Evolutionary conservation across 768 basidiomycete species (phyloP), one percentile per base, ranked within the genome.

Genomic region (Favolaschia claudopus): DNA sequence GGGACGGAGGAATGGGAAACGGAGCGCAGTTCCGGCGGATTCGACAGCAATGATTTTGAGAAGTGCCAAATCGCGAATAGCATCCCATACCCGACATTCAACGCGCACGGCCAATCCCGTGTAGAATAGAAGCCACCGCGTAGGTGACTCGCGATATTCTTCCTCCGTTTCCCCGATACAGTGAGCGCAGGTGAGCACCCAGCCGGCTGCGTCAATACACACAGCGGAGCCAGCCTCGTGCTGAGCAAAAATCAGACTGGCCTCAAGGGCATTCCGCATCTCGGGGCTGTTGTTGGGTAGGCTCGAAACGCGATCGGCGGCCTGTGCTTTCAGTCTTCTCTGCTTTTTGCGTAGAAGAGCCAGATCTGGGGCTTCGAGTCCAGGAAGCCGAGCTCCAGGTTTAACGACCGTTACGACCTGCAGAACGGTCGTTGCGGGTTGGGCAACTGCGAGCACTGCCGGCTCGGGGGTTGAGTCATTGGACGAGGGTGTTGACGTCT

Each of bases 301-400:
- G 24, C 33, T 44, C 17, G 33, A 33, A 14, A 44, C 33, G 1
- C 33, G 36, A 12, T 10, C 22, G 24, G 22, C 8, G 6, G 53
- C 43, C 10, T 45, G 22, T 1, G 43, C 42, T 5, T 3, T 7
- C 3, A 55, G 43, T 12, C 46, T 55, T 28, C 34, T 32, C 25
- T 55, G 53, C 22, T 55, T 55, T 37, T 44, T 13, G 25, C 53
- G 53, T 27, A 55, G 53, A 20, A 55, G 42, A 15, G 53, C n/a
- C 10, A 55, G 4, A 28, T 55, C 53, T 1, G 53, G 24, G 17
- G 14, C 17, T 10, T 29, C 6, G 12, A 55, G 24, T 12, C 47
- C 39, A 56, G 63, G 48, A 62, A 62, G 43, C 17, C 57, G 24
- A n/a, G n/a, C n/a, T n/a, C n/a, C n/a, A n/a, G n/a, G n/a, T n/a